Conservation (phyloP, 495 filamentous ascomycete species). For the Penicillium ucsense region DNA sequence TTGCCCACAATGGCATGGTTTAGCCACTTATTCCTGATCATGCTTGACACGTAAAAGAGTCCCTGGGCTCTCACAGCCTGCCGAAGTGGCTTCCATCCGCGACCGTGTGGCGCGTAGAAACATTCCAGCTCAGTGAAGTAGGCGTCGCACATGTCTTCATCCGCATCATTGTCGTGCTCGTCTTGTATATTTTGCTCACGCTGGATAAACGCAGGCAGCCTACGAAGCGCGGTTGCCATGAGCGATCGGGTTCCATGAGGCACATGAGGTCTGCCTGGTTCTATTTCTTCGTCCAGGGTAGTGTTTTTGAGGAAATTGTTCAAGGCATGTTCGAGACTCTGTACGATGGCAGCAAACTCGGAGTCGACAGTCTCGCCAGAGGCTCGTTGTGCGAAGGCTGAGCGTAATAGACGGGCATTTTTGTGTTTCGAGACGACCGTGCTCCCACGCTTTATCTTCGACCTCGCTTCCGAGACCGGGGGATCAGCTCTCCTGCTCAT, state of each 20-base stretch:
- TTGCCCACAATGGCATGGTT: constrained; percentile 21
- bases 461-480: not conserved
- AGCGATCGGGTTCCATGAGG: constrained; percentile 42
- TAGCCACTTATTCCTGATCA: constrained; percentile 40
- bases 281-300: not conserved
- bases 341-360: constrained; percentile 28
- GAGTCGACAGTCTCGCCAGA: constrained; percentile 33
- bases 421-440: too few species aligned
- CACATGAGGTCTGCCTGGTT: not conserved
- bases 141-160: constrained; percentile 38
- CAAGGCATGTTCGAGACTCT: constrained; percentile 28
- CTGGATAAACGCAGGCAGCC: constrained; percentile 53
- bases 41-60: constrained; percentile 46
- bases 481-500: constrained; percentile 9
- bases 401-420: too few species aligned
- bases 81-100: constrained; percentile 57
- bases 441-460: not conserved
- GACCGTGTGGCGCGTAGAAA: constrained; percentile 38
- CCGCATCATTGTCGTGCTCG: constrained; percentile 35
- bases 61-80: constrained; percentile 59
- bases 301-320: constrained; percentile 32
- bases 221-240: constrained; percentile 54
- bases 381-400: constrained; percentile 20
- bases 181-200: constrained; percentile 48
- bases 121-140: constrained; percentile 62